Evolutionary conservation across 257 asterid species (phyloP).

Genomic region (Primulina tabacum): DNA sequence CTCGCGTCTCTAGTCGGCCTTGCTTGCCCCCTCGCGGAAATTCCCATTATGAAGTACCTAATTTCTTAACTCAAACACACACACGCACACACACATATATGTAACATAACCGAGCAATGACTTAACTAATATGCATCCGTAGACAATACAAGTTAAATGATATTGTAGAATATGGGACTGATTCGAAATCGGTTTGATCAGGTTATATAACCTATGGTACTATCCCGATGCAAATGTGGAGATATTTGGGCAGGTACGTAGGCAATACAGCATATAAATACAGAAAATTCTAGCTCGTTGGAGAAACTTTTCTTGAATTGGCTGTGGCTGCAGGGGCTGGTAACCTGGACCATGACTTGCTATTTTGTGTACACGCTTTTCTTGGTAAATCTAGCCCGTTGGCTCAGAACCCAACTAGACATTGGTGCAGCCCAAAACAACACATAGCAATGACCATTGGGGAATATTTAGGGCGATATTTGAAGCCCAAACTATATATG

Average conservation of each 20-base stretch:
- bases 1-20: slow-evolving; percentile 61
- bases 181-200: slow-evolving; percentile 24
- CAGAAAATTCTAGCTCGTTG: neutral
- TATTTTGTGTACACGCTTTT: slow-evolving; percentile 43
- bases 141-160: neutral
- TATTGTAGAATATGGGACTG: neutral
- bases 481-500: no score
- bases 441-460: neutral
- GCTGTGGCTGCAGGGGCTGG: slow-evolving; percentile 47
- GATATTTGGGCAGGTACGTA: slow-evolving; percentile 57
- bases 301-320: neutral
- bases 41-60: slow-evolving; percentile 59
- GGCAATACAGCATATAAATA: no score
- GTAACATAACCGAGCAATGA: no score
- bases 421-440: neutral
- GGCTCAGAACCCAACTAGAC: slow-evolving; percentile 33
- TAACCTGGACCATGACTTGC: slow-evolving; percentile 70
- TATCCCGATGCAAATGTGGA: slow-evolving; percentile 69
- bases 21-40: slow-evolving; percentile 67
- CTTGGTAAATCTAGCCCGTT: slow-evolving; percentile 61
- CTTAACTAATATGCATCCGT: neutral
- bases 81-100: no score
- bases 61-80: neutral
- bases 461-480: neutral
- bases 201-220: slow-evolving; percentile 68